Evolutionary conservation across 1,284 basidiomycete species (phyloP), one percentile per base, ranked within the genome.

Genomic region (Coniferiporia sulphurascens): DNA sequence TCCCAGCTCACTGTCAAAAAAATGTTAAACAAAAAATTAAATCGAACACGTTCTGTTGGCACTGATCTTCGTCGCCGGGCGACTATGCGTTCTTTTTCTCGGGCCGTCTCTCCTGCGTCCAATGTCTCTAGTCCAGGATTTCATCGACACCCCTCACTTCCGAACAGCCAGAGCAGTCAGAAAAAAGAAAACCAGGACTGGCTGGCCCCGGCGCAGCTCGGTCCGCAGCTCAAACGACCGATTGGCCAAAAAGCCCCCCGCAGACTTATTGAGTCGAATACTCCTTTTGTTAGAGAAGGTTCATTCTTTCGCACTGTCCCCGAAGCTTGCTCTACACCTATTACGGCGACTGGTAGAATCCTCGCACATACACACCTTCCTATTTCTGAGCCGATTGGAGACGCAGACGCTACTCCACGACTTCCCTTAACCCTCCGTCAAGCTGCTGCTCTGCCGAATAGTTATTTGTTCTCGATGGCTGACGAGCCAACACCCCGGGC

Each of bases 21-120:
- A 64, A 64, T 36, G 62, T 62, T 43, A 55, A 60, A 1, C 63
- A 65, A 43, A 68, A 71, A 48, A 57, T 52, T n/a, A 54, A 67
- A 72, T 12, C 70, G 73, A 17, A 74, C 74, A 3, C 67, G 72
- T 17, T 74, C 73, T 34, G 67, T 48, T 57, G 27, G 58, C 48
- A 51, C 58, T 51, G 43, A 62, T 41, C 56, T 59, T 36, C 60
- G 59, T 45, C 55, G 59, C 34, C 55, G 55, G 12, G 59, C 59
- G 9, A 57, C 59, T 22, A 56, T 61, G 55, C 59, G 59, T 21
- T 57, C 55, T 34, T 57, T 52, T 38, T 61, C 59, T 9, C 55
- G 59, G n/a, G 59, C 55, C 9, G 59, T 57, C 22, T 61, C 59
- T 9, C 59, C 59, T 46, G 49, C 55, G 10, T 61, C 59, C 27